Base-by-base conservation (phyloP, 169 alveolate species). In the Plasmodium sp. region DNA sequence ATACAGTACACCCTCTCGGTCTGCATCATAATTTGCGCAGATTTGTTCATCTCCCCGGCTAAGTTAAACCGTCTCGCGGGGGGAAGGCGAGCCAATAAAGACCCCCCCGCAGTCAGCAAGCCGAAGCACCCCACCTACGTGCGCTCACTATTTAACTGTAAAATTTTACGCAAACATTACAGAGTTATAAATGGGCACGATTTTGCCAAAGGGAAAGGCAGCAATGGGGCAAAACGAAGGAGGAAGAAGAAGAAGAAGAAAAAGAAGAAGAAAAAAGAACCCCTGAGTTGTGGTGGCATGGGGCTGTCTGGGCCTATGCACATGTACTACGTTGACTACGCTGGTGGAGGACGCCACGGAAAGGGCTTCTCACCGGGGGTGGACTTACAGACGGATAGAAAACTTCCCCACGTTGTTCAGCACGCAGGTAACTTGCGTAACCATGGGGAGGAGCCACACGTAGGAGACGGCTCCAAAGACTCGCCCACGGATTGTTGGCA, bases 1-100 rank as follows among this genome's bases (percentile, higher is more conserved):
- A 80, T 90, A 56, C 94, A 90, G 39, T 90, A 90, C 51, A 90
- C 91, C 1, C 58, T 90, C 45, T 90, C 94, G 14, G 83, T 90
- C 34, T 80, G 83, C 31, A 80, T 90, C n/a, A 90, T 90, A 39
- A 56, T 90, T 1, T 90, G 94, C 16, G 82, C 94, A 3, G 94
- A 90, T 33, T 67, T 90, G 31, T 90, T 90, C 54, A 90, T 72
- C 9, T 80, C 51, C 72, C 91, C 91, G 14, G 71, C 22, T 6
- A 90, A 90, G 48, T n/a, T 90, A 80, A 72, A 90, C 5, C 81
- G 43, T 51, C 90, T 90, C 27, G 73, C 27, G 36, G 74, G 77
- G 12, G 73, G 67, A 27, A 90, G 74, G 4, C 27, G 54, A 27
- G 39, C 48, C 48, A 54, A 84, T 84, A 85, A n/a, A 85, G 51